phyloP scores from a whole-genome alignment of 495 filamentous ascomycete species.

The Alectoria sarmentosa region DNA sequence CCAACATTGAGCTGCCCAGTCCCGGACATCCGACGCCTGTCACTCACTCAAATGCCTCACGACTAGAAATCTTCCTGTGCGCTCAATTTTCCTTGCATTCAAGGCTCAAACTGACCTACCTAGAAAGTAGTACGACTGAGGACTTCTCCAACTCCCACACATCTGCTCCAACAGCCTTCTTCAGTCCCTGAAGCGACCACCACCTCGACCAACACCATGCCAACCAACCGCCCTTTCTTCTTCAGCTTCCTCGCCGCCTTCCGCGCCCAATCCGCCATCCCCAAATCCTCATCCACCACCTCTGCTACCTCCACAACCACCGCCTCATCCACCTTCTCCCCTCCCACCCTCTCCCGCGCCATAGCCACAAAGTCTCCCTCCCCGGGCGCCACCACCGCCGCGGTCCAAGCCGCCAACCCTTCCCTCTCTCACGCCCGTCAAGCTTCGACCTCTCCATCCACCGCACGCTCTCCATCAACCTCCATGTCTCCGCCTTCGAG shows the following conservation, averaged over 20 bases:
- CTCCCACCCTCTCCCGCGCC: conserved; percentile 24
- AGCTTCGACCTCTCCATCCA: conserved; percentile 16
- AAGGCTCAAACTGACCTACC: neutral
- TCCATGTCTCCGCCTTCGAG: conserved; percentile 26
- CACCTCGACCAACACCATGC: conserved; percentile 36
- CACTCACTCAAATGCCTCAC: conserved; percentile 14
- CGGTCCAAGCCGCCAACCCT: conserved; percentile 35
- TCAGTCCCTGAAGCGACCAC: neutral
- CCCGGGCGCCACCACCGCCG: conserved; percentile 33
- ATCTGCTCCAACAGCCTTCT: neutral
- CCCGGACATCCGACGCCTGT: neutral
- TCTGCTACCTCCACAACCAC: conserved; percentile 28
- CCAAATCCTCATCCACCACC: conserved; percentile 22
- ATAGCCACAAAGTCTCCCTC: conserved; percentile 30
- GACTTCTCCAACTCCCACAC: neutral
- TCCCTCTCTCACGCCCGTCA: conserved; percentile 31
- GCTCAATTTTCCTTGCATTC: neutral
- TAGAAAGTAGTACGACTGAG: neutral
- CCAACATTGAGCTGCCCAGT: neutral
- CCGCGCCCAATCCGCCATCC: conserved; percentile 48
- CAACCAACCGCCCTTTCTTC: conserved; percentile 77
- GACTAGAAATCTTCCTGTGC: no score
- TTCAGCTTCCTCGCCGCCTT: conserved; percentile 83
- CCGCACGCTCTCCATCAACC: conserved; percentile 32
- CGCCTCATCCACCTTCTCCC: conserved; percentile 12